Percentiles rank a stretch among this genome's conserved stretches.
These are phyloP conservation scores for Flaveria ramosissima DNA, from an alignment of 129 eudicot genomes.

Conservation along the genomic window DNA sequence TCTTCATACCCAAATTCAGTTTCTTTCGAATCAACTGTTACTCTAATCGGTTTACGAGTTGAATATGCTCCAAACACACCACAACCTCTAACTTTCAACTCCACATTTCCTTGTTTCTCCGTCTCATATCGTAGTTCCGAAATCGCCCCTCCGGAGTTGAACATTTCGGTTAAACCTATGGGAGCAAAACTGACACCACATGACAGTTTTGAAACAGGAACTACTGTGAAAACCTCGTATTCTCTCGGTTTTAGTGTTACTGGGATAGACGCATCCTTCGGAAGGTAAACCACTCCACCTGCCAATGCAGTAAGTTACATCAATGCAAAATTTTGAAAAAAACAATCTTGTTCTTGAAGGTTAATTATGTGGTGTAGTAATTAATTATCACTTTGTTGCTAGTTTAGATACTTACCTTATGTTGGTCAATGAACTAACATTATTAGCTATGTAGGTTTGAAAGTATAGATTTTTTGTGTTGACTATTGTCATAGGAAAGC, in stretches of 20 bases:
- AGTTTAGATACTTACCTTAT: no score
- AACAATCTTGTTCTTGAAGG: neutral
- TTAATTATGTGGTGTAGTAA: neutral
- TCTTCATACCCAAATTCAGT: constrained; percentile 57
- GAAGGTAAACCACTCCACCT: constrained; percentile 76
- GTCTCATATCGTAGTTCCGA: constrained; percentile 51
- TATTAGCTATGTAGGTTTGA: no score
- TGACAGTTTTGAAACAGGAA: constrained; percentile 60
- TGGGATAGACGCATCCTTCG: constrained; percentile 63
- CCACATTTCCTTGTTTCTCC: constrained; percentile 44
- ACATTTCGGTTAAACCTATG: constrained; percentile 74
- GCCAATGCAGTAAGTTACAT: constrained; percentile 18
- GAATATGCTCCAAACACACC: constrained; percentile 82
- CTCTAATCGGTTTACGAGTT: constrained; percentile 52
- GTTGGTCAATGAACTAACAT: no score
- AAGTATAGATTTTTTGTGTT: no score
- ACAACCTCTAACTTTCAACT: constrained; percentile 63
- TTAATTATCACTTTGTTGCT: neutral
- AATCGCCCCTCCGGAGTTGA: constrained; percentile 90
- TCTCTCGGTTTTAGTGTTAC: constrained; percentile 63
- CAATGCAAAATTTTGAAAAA: no score
- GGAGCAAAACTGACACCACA: constrained; percentile 66
- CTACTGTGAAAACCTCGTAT: constrained; percentile 76
- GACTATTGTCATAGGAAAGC: no score
- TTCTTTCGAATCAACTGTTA: constrained; percentile 49